These are phyloP conservation scores for Ramaria sp. DNA, from an alignment of 768 basidiomycete genomes.

Conservation along the genomic window DNA sequence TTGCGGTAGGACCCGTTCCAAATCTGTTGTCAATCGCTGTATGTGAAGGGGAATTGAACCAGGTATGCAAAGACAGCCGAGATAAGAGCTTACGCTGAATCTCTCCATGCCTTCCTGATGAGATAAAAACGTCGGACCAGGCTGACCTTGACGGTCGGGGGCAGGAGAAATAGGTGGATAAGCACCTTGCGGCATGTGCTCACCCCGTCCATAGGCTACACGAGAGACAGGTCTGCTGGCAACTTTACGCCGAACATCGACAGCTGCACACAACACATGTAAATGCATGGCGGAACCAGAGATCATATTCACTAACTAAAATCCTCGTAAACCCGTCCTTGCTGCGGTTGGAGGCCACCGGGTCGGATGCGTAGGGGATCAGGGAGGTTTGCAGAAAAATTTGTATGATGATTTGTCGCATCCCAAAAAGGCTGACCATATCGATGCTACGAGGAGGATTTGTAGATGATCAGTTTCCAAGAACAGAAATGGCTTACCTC, in stretches of 20 bases:
- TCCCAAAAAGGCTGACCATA: constrained; percentile 84
- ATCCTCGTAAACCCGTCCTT: constrained; percentile 89
- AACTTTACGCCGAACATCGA: constrained; percentile 46
- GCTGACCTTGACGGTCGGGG: constrained; percentile 32
- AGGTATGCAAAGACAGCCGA: neutral
- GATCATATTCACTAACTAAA: constrained; percentile 45
- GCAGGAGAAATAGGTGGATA: constrained; percentile 54
- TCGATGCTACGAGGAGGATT: constrained; percentile 36
- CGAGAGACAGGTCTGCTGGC: constrained; percentile 64
- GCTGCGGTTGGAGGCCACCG: constrained; percentile 70
- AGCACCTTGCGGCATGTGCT: constrained; percentile 26
- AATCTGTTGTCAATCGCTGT: constrained; percentile 41
- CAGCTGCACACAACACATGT: constrained; percentile 21
- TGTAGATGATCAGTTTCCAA: neutral
- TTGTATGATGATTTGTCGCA: constrained; percentile 55
- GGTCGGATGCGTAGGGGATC: constrained; percentile 82
- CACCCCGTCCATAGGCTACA: constrained; percentile 47
- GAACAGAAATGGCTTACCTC: constrained; percentile 39
- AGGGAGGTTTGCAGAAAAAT: constrained; percentile 64
- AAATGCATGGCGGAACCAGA: neutral
- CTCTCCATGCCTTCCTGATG: constrained; percentile 85
- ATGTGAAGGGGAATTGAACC: constrained; percentile 22
- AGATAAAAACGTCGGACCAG: constrained; percentile 31
- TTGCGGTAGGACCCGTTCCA: constrained; percentile 73
- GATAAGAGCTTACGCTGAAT: constrained; percentile 47